phyloP scores from a whole-genome alignment of 305 asterid species.

The Stenogyne calaminthoides region DNA sequence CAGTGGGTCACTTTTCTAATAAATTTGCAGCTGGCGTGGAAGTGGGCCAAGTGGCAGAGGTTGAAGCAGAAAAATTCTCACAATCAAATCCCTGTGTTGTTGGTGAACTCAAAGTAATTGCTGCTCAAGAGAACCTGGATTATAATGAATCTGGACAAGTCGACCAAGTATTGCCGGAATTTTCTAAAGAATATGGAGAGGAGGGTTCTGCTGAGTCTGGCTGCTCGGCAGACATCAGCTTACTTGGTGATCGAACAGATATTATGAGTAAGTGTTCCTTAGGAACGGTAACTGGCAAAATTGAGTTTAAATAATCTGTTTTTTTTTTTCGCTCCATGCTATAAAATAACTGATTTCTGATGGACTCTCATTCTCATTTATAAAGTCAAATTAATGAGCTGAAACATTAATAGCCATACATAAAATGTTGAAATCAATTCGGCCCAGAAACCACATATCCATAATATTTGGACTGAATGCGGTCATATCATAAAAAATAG shows the following conservation, averaged over 20 bases:
- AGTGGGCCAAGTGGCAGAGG: conserved; percentile 32
- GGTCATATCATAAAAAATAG: too few species aligned
- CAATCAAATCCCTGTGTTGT: background rate
- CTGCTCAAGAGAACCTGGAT: conserved; percentile 25
- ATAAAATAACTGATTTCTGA: too few species aligned
- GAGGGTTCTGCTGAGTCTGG: conserved; percentile 22
- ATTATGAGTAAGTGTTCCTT: conserved; percentile 22
- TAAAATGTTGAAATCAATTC: too few species aligned
- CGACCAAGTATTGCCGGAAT: conserved; percentile 18
- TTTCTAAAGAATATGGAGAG: conserved; percentile 25
- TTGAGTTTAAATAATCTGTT: too few species aligned
- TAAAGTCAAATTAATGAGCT: too few species aligned
- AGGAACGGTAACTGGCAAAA: too few species aligned
- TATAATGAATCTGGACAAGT: conserved; percentile 10
- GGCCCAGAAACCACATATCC: too few species aligned
- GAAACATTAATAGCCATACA: too few species aligned
- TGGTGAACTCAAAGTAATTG: background rate
- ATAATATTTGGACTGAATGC: too few species aligned
- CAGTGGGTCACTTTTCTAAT: background rate
- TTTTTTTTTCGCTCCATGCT: too few species aligned
- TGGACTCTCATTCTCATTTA: too few species aligned
- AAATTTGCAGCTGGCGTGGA: conserved; percentile 32
- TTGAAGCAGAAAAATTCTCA: conserved; percentile 18
- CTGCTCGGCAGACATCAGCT: conserved; percentile 15
- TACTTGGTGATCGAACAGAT: conserved; percentile 26